A percentile compares a stretch with the other conserved stretches of the same genome.
These are phyloP conservation scores for Diaporthe citri DNA, from an alignment of 2,329 filamentous ascomycete species.

Conservation along the genomic window DNA sequence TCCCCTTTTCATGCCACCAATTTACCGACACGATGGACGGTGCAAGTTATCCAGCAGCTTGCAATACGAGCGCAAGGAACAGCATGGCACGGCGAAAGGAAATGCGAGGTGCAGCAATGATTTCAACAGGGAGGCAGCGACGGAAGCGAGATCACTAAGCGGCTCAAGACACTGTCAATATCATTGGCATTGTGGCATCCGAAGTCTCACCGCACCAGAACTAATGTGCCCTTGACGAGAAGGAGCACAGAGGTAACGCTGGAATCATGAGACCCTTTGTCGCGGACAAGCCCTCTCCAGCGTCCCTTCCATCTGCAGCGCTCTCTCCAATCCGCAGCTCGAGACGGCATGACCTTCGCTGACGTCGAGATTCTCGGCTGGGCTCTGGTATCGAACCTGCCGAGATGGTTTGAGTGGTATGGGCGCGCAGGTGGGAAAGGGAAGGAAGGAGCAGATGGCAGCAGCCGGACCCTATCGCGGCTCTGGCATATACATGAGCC, in stretches of 20 bases:
- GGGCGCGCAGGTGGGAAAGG: not conserved
- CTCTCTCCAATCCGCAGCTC: not conserved
- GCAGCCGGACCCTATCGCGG: not conserved
- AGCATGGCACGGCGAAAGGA: not conserved
- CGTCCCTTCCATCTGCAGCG: not conserved
- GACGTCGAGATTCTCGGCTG: not conserved
- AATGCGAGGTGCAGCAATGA: not conserved
- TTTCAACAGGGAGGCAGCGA: not conserved
- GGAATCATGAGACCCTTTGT: not conserved
- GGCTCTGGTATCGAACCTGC: not conserved
- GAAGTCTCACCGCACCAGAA: constrained; percentile 14
- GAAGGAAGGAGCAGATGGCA: constrained; percentile 10
- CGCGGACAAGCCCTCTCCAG: not conserved
- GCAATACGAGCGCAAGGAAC: not conserved
- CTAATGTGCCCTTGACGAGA: constrained; percentile 32
- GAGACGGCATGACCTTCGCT: not conserved
- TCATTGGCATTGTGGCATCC: constrained; percentile 13
- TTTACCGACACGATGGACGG: not conserved
- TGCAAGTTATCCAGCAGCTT: not conserved
- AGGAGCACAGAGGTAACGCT: constrained; percentile 11
- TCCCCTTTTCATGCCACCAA: not conserved
- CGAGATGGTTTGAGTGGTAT: not conserved
- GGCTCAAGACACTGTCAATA: not conserved
- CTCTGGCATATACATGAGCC: not conserved
- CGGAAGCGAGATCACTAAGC: constrained; percentile 15